Base-by-base conservation (phyloP, 331 rosid species). In the Quercus phellos region DNA sequence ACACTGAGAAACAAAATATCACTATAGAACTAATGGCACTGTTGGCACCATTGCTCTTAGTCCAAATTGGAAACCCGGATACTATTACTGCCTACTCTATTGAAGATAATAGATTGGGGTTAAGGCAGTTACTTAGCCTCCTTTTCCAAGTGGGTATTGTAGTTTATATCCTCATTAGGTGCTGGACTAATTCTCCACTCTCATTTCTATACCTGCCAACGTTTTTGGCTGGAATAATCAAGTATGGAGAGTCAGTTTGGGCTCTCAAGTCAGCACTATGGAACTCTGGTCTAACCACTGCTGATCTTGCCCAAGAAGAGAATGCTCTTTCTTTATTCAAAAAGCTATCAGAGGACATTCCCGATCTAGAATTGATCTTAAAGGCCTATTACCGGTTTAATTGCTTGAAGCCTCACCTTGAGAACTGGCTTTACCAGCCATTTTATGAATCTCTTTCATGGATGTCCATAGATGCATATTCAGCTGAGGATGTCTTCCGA, bases 61-160 rank as follows among this genome's bases (percentile, higher is more conserved):
- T 87, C 67, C 93, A 90, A 77, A 81, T 87, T 55, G 96, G 96
- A 58, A 87, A 84, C 68, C 91, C 93, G 8, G 93, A 90, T 68
- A 68, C 85, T 70, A 87, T 89, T 80, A 90, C 96, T 9, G 93
- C 96, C 26, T 90, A 87, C 83, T 89, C 93, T 24, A 89, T 90
- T 53, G 96, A 87, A 82, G 93, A 90, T n/a, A 84, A 82, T 6
- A 84, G 84, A 54, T 69, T 90, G 54, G 96, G 93, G 24, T 46
- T 87, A 54, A 82, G 96, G 78, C 93, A 90, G 32, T 42, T 89
- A 8, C 83, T 84, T 56, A 53, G 74, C 74, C 74, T 90, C 70
- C 75, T 77, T 11, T 35, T 89, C 78, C 96, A 90, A 85, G 83
- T 85, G 29, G 85, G 70, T 4, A 82, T 89, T 35, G 89, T 87